A percentile compares a stretch with the other conserved stretches of the same genome.
Conservation (phyloP, 257 asterid species). For the Schizonepeta tenuifolia region DNA sequence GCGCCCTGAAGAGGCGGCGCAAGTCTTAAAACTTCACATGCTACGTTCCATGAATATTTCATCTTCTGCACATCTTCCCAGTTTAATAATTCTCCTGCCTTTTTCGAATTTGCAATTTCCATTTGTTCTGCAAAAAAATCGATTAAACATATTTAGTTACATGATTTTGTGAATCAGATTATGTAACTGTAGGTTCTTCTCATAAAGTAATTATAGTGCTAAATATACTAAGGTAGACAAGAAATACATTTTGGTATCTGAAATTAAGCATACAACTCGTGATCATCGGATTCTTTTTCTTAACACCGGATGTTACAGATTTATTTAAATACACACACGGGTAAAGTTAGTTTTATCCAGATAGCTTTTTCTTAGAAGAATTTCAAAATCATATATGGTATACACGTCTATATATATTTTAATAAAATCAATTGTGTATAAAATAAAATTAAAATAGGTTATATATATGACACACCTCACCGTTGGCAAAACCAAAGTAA, state of each 20-base stretch:
- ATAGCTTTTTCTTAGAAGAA: too few species aligned
- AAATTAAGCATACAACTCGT: neutral
- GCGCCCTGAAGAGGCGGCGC: slow-evolving; percentile 66
- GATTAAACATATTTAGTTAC: neutral
- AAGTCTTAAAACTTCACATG: slow-evolving; percentile 59
- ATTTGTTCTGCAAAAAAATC: slow-evolving; percentile 52
- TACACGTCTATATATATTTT: neutral
- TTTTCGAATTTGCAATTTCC: slow-evolving; percentile 52
- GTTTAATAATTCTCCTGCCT: slow-evolving; percentile 45
- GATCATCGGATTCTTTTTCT: neutral
- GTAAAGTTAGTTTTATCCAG: neutral
- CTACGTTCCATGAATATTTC: slow-evolving; percentile 70
- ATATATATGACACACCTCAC: too few species aligned
- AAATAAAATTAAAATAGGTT: too few species aligned
- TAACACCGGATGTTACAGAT: neutral
- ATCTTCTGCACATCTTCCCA: slow-evolving; percentile 62
- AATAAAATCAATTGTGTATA: neutral
- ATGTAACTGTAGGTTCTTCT: too few species aligned
- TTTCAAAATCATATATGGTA: neutral
- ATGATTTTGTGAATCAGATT: too few species aligned
- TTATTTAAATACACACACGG: neutral
- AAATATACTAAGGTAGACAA: neutral
- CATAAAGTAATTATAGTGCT: too few species aligned
- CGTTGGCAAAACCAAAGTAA: too few species aligned
- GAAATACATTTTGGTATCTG: too few species aligned